Conservation (phyloP, 768 basidiomycete species). For the Phlebiopsis gigantea region DNA sequence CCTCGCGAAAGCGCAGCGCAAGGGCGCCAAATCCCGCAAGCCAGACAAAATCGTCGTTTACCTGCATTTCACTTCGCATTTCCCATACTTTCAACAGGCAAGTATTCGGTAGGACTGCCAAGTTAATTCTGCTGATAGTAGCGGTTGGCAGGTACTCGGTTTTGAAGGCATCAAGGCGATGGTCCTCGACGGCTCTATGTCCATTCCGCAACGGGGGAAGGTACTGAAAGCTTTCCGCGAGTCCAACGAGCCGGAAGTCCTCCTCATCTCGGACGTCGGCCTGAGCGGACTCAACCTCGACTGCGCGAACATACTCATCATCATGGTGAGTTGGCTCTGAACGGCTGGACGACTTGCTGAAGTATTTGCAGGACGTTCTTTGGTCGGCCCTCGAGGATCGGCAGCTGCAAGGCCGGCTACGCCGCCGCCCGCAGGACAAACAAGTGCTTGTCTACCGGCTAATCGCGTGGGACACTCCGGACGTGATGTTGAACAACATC, state of each 20-base stretch:
- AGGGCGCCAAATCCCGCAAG: no score
- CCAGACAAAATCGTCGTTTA: conserved; percentile 16
- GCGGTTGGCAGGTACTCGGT: background rate
- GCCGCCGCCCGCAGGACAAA: conserved; percentile 12
- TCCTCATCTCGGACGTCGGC: conserved; percentile 18
- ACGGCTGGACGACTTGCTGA: background rate
- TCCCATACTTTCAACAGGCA: conserved; percentile 3
- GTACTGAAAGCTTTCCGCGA: conserved; percentile 5
- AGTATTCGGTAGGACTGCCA: background rate
- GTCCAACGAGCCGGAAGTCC: background rate
- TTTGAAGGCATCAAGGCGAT: background rate
- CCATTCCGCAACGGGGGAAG: background rate
- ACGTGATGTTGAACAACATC: conserved; percentile 23
- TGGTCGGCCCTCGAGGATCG: conserved; percentile 22
- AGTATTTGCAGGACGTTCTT: conserved; percentile 15
- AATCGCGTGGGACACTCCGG: conserved; percentile 8
- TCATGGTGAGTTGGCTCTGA: conserved; percentile 4
- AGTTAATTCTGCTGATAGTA: background rate
- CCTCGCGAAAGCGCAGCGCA: no score
- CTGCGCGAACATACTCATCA: conserved; percentile 12
- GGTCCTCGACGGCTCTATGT: background rate
- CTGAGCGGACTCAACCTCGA: conserved; percentile 15
- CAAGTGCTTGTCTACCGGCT: conserved; percentile 18
- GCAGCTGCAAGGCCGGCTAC: conserved; percentile 18
- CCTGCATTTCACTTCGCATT: conserved; percentile 9